These are phyloP conservation scores for Talaromyces sp. DNA, from an alignment of 2,329 filamentous ascomycete species.

Conservation along the genomic window DNA sequence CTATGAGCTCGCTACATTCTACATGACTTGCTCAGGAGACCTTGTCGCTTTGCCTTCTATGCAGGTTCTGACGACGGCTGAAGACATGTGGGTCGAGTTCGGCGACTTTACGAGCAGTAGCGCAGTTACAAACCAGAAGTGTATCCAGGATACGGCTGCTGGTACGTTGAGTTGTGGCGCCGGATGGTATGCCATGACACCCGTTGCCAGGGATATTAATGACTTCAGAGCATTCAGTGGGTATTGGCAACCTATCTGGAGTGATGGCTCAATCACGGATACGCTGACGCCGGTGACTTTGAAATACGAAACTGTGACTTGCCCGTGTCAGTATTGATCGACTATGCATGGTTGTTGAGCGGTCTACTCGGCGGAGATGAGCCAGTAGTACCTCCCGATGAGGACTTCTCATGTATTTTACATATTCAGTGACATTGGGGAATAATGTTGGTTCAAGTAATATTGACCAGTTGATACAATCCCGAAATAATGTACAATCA, in stretches of 20 bases:
- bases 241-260: constrained; percentile 2
- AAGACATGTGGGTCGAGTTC: neutral
- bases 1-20: neutral
- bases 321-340: neutral
- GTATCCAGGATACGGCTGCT: neutral
- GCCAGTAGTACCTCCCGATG: neutral
- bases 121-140: neutral
- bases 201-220: neutral
- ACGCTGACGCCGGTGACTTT: neutral
- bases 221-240: neutral
- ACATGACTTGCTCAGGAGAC: neutral
- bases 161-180: neutral
- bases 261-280: neutral
- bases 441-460: neutral
- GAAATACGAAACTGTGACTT: neutral
- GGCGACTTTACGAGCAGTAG: neutral
- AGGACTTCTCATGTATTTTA: neutral
- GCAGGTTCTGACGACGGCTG: neutral
- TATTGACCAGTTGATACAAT: neutral
- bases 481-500: neutral
- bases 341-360: neutral
- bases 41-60: neutral
- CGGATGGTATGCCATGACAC: neutral
- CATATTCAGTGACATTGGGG: neutral
- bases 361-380: neutral